Conservation (phyloP, 805 yeast species). For the Barnettozyma siamensis region DNA sequence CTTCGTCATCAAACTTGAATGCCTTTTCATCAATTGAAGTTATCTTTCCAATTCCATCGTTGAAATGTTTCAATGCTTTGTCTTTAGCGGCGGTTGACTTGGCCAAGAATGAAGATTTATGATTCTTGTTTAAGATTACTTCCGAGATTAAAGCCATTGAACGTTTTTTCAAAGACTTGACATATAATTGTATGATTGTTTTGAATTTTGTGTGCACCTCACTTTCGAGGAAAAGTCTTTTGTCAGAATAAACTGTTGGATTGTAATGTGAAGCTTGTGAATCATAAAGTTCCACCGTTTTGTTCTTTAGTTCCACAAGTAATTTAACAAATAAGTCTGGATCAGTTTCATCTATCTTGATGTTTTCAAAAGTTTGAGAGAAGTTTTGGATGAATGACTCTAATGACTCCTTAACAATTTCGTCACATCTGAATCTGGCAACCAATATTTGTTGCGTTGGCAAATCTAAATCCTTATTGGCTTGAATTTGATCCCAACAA, state of each 20-base stretch:
- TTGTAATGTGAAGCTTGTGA: slow-evolving; percentile 71
- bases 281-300: slow-evolving; percentile 54
- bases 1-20: slow-evolving; percentile 29
- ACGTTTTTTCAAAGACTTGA: slow-evolving; percentile 32
- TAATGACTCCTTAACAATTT: slow-evolving; percentile 48
- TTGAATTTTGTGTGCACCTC: slow-evolving; percentile 43
- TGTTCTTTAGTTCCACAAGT: slow-evolving; percentile 38
- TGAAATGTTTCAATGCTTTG: slow-evolving; percentile 15
- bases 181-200: slow-evolving; percentile 38
- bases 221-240: slow-evolving; percentile 42
- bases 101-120: slow-evolving; percentile 26
- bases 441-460: slow-evolving; percentile 96
- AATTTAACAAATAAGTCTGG: slow-evolving; percentile 33
- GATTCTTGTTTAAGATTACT: slow-evolving; percentile 20
- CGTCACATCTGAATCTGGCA: slow-evolving; percentile 92
- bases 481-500: slow-evolving; percentile 92
- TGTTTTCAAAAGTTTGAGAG: slow-evolving; percentile 4
- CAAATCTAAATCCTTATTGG: slow-evolving; percentile 87
- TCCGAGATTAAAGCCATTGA: slow-evolving; percentile 28
- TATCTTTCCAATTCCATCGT: slow-evolving; percentile 13
- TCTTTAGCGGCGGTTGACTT: slow-evolving; percentile 30
- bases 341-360: slow-evolving; percentile 13
- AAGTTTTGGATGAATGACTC: slow-evolving; percentile 20
- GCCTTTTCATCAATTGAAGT: slow-evolving; percentile 12
- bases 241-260: slow-evolving; percentile 57